A percentile compares a stretch with the other conserved stretches of the same genome.
Evolutionary conservation across 305 asterid species (phyloP).

Genomic region (Fraxinus velutina): DNA sequence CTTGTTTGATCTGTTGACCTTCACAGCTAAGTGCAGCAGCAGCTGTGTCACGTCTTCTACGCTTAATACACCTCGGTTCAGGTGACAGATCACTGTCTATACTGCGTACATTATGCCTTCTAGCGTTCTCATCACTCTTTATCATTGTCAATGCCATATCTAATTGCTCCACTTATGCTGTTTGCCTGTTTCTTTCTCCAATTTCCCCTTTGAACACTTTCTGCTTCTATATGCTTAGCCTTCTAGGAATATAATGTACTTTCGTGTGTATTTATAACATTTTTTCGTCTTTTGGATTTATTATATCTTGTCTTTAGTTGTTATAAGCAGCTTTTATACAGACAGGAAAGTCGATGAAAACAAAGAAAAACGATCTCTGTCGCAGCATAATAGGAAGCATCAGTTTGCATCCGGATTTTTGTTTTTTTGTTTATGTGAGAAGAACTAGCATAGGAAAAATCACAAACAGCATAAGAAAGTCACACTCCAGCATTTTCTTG

Average conservation of each 20-base stretch:
- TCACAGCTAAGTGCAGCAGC: constrained; percentile 16
- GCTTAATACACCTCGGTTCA: constrained; percentile 34
- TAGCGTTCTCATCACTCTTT: constrained; percentile 40
- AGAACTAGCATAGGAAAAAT: background rate
- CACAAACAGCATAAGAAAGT: constrained; percentile 14
- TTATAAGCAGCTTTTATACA: constrained; percentile 19
- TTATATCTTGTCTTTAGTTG: constrained; percentile 35
- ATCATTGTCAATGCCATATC: constrained; percentile 35
- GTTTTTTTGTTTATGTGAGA: background rate
- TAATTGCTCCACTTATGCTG: background rate
- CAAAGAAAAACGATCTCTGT: constrained; percentile 23
- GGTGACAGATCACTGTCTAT: constrained; percentile 25
- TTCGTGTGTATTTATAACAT: constrained; percentile 23
- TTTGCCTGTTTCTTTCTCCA: background rate
- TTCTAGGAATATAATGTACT: constrained; percentile 9
- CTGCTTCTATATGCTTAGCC: background rate
- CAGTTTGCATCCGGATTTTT: constrained; percentile 17
- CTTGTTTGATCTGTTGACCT: constrained; percentile 26
- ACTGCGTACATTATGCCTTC: constrained; percentile 16
- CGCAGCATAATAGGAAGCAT: background rate
- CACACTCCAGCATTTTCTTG: constrained; percentile 37
- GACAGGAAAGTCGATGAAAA: constrained; percentile 38
- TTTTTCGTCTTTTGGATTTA: constrained; percentile 27
- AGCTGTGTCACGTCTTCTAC: constrained; percentile 45
- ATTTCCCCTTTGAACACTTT: background rate